Evolutionary conservation across 2,329 filamentous ascomycete genomes (phyloP).

Genomic region (Colletotrichum karsti): DNA sequence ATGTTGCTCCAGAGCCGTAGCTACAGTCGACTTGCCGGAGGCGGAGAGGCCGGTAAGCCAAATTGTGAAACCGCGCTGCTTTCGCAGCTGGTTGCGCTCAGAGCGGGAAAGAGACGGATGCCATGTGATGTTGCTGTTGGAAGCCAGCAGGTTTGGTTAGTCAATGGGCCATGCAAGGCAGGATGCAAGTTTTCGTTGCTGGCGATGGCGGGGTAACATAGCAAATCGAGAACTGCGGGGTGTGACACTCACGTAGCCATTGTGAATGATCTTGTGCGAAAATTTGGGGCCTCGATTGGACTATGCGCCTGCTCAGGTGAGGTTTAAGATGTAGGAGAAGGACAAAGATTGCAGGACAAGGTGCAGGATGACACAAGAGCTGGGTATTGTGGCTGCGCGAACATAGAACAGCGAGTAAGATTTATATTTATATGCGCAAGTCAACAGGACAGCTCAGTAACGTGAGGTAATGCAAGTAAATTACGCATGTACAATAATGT

Average conservation of each 20-base stretch:
- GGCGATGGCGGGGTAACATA: background rate
- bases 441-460: background rate
- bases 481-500: too few species aligned
- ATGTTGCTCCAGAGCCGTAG: constrained; percentile 96
- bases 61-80: constrained; percentile 91
- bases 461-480: background rate
- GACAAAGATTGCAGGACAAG: background rate
- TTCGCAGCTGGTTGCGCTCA: constrained; percentile 78
- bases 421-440: background rate
- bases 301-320: background rate
- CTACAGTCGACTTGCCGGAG: constrained; percentile 96
- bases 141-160: background rate
- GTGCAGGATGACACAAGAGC: background rate
- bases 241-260: constrained; percentile 39
- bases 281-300: background rate
- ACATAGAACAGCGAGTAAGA: background rate
- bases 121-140: constrained; percentile 85
- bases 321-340: background rate
- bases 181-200: background rate
- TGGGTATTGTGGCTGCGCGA: background rate
- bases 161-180: background rate
- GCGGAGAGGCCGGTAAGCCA: constrained; percentile 98
- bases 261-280: background rate
- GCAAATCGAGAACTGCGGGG: background rate
- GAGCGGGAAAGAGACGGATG: constrained; percentile 81